Evolutionary conservation across 768 basidiomycete genomes (phyloP).

Genomic region (Galerina marginata): DNA sequence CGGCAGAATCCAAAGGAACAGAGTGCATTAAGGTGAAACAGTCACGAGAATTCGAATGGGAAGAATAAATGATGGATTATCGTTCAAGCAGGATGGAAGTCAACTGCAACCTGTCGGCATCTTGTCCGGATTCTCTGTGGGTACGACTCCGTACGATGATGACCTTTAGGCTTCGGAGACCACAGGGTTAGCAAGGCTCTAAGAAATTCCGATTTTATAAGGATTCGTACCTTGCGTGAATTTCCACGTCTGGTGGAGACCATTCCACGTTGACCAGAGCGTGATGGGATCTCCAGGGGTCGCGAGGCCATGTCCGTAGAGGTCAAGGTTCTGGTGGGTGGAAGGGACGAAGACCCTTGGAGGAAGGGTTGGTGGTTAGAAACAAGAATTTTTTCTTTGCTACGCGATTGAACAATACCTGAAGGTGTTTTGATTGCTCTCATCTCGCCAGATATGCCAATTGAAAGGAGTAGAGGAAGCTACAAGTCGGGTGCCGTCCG

Average conservation of each 20-base stretch:
- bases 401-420: constrained; percentile 40
- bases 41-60: too few species aligned
- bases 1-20: too few species aligned
- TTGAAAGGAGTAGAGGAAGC: constrained; percentile 39
- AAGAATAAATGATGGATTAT: too few species aligned
- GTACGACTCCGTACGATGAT: neutral
- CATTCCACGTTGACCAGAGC: constrained; percentile 55
- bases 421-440: constrained; percentile 39
- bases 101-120: too few species aligned
- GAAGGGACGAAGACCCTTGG: constrained; percentile 50
- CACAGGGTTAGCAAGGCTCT: neutral
- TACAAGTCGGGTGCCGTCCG: constrained; percentile 47
- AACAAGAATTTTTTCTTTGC: neutral
- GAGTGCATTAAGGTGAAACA: too few species aligned
- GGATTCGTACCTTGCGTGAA: constrained; percentile 36
- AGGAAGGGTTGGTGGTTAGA: neutral
- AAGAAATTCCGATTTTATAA: neutral
- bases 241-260: constrained; percentile 60
- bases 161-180: neutral
- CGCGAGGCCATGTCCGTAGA: constrained; percentile 51
- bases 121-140: too few species aligned
- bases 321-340: constrained; percentile 50
- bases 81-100: too few species aligned
- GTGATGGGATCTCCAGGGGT: constrained; percentile 49
- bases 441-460: constrained; percentile 60